phyloP scores from a whole-genome alignment of 2,329 filamentous ascomycete species.

The Leptographium flavum region DNA sequence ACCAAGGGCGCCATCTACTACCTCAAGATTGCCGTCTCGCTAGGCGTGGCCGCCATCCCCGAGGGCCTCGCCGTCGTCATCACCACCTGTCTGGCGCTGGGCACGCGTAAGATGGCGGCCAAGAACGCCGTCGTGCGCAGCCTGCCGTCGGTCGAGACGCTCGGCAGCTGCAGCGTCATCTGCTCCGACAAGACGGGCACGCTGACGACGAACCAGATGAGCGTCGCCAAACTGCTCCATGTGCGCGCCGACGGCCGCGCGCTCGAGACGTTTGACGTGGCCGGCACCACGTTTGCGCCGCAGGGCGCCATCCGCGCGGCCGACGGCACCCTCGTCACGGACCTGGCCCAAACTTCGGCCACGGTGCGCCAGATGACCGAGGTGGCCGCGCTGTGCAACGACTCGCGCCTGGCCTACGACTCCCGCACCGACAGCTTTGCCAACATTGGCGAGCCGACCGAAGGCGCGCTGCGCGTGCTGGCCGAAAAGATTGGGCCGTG shows the following conservation, averaged over 20 bases:
- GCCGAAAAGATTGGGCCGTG: conserved; percentile 90
- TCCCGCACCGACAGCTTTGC: conserved; percentile 57
- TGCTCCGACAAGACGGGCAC: conserved; percentile 99
- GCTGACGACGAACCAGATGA: conserved; percentile 98
- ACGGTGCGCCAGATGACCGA: conserved; percentile 69
- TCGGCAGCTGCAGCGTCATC: conserved; percentile 98
- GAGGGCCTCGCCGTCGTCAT: conserved; percentile 97
- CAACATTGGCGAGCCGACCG: conserved; percentile 86
- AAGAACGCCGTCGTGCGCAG: conserved; percentile 97
- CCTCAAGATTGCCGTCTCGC: conserved; percentile 95
- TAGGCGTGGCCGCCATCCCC: conserved; percentile 93
- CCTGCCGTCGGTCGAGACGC: conserved; percentile 88
- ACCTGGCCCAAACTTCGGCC: conserved; percentile 55
- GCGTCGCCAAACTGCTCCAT: conserved; percentile 83
- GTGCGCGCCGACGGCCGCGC: conserved; percentile 58
- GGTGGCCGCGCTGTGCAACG: conserved; percentile 72
- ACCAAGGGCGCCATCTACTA: conserved; percentile 98
- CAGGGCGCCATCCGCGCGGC: conserved; percentile 53
- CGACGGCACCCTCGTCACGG: conserved; percentile 51
- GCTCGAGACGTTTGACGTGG: conserved; percentile 75
- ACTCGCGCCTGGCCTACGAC: conserved; percentile 73
- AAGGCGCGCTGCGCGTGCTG: conserved; percentile 79
- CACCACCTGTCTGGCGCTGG: conserved; percentile 91
- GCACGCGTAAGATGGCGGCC: conserved; percentile 95
- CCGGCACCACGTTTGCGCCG: conserved; percentile 86